Evolutionary conservation across 352 stramenopile species (phyloP).

Genomic region (Pythium insidiosum): DNA sequence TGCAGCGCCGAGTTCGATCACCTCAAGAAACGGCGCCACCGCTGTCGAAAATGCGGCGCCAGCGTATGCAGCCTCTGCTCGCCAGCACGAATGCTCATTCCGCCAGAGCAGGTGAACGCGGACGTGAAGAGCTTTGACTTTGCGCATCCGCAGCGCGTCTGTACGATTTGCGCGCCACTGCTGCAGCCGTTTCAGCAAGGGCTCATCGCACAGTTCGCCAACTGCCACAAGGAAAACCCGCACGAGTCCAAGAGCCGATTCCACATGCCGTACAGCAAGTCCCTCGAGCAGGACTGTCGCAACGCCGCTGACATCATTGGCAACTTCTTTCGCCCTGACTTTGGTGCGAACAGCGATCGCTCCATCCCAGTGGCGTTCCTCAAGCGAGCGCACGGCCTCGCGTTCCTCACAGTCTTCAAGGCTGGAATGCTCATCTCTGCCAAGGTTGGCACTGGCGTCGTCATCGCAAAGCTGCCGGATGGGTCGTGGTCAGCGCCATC

Average conservation of each 20-base stretch:
- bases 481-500: constrained; percentile 88
- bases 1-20: constrained; percentile 72
- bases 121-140: constrained; percentile 65
- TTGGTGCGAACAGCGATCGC: constrained; percentile 61
- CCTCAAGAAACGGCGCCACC: constrained; percentile 57
- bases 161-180: constrained; percentile 71
- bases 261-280: constrained; percentile 66
- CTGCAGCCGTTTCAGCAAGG: constrained; percentile 67
- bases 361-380: constrained; percentile 77
- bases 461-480: constrained; percentile 84
- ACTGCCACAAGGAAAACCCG: constrained; percentile 79
- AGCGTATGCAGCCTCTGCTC: constrained; percentile 65
- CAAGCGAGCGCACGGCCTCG: constrained; percentile 71
- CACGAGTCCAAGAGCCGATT: constrained; percentile 63
- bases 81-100: constrained; percentile 66
- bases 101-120: constrained; percentile 45
- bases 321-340: constrained; percentile 71
- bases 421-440: constrained; percentile 77
- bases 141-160: constrained; percentile 67
- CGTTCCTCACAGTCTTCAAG: constrained; percentile 83
- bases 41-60: constrained; percentile 67
- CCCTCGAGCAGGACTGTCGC: constrained; percentile 67
- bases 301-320: constrained; percentile 71
- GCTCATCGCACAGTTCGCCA: constrained; percentile 64
- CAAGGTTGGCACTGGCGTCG: constrained; percentile 80